Evolutionary conservation across 331 rosid species (phyloP).

Genomic region (Telfairia occidentalis): DNA sequence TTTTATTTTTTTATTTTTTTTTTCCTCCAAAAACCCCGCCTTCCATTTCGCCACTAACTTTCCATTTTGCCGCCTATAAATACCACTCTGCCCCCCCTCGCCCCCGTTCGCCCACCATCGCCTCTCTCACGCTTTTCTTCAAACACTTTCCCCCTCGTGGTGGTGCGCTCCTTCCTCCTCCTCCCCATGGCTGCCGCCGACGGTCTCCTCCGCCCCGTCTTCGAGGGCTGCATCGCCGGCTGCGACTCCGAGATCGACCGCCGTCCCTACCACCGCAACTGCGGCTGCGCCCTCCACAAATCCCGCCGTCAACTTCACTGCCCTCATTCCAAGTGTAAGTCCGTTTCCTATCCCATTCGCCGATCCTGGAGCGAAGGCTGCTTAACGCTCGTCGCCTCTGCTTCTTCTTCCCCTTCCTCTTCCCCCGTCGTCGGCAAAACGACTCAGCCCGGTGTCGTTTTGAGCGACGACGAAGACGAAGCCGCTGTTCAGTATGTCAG

Average conservation of each 20-base stretch:
- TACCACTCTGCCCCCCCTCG: background rate
- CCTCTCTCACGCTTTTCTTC: background rate
- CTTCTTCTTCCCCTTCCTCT: conserved; percentile 12
- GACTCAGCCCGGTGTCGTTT: background rate
- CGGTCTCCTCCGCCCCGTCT: conserved; percentile 7
- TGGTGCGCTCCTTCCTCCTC: background rate
- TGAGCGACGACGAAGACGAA: background rate
- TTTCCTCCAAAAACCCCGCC: background rate
- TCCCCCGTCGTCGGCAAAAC: conserved; percentile 14
- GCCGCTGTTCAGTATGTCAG: background rate
- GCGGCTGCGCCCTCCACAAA: conserved; percentile 18
- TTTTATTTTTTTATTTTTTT: too few relatives aligned
- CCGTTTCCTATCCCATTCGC: conserved; percentile 11
- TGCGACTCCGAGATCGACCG: conserved; percentile 16
- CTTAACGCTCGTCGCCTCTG: background rate
- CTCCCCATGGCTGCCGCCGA: conserved; percentile 1
- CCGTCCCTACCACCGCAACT: conserved; percentile 17
- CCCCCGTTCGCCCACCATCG: background rate
- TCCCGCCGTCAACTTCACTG: background rate
- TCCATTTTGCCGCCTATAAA: background rate
- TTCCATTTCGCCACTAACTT: background rate
- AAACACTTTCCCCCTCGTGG: background rate
- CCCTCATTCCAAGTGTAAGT: background rate
- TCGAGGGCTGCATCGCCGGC: conserved; percentile 17
- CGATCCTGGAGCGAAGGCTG: conserved; percentile 18